These are phyloP conservation scores for Jatropha curcas DNA, from an alignment of 345 rosid species.

Conservation along the genomic window DNA sequence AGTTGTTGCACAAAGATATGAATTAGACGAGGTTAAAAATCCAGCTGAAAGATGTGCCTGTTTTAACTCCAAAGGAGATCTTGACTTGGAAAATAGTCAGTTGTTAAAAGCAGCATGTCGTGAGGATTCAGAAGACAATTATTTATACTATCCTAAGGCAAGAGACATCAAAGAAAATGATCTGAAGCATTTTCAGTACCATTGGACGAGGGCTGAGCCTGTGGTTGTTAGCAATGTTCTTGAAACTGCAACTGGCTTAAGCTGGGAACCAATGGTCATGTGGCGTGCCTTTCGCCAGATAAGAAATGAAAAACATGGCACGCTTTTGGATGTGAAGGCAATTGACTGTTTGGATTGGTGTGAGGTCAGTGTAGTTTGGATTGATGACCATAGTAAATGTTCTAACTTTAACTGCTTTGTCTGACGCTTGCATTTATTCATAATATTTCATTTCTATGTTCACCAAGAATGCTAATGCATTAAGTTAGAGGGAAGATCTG, in stretches of 20 bases:
- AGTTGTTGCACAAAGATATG: constrained; percentile 14
- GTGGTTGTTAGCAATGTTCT: constrained; percentile 60
- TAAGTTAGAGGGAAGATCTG: not conserved
- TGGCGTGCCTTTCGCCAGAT: constrained; percentile 68
- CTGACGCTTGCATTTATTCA: not conserved
- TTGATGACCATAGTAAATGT: too few relatives aligned
- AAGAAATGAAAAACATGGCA: constrained; percentile 32
- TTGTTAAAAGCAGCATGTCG: constrained; percentile 60
- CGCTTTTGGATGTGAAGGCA: constrained; percentile 45
- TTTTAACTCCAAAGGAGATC: constrained; percentile 36
- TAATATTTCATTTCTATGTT: not conserved
- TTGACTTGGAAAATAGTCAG: constrained; percentile 26
- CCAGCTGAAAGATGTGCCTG: constrained; percentile 41
- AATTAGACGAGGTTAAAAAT: constrained; percentile 4
- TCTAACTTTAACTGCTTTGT: not conserved
- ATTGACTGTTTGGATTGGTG: constrained; percentile 66
- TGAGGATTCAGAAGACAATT: constrained; percentile 51
- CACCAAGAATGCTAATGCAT: not conserved
- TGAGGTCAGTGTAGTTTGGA: constrained; percentile 37
- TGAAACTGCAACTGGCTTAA: constrained; percentile 58
- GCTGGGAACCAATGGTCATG: constrained; percentile 91
- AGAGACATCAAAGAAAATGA: constrained; percentile 37
- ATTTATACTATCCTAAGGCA: constrained; percentile 59
- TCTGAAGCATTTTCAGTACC: constrained; percentile 67
- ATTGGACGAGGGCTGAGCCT: constrained; percentile 82